Base-by-base conservation (phyloP, 352 stramenopile species). In the Phytophthora megakarya region DNA sequence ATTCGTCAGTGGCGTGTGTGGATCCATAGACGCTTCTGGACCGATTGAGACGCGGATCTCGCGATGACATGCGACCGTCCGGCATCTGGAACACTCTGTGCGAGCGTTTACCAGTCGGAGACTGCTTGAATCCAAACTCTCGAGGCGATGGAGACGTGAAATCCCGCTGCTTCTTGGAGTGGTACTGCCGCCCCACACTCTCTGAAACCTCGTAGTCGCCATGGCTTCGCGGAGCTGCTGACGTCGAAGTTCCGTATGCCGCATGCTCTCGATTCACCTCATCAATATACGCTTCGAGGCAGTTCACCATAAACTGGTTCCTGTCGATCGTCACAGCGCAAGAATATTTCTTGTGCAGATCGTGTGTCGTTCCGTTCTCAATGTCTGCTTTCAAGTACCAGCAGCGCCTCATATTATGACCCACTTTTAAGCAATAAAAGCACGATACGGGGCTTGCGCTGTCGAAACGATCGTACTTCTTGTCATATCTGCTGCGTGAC, bases 391-490 rank as follows among this genome's bases (percentile, higher is more conserved):
- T 68, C 19, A 83, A 42, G 39, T 71, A 83, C 75, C 75, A 80
- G 51, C 72, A 83, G 16, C 53, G 46, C 28, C 65, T 72, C 49
- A 80, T 68, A 37, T 69, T 51, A 37, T 83, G 75, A 3, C 72
- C 75, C 33, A 73, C 28, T 63, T 77, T 80, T 12, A 80, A 55
- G 25, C 75, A 83, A 25, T 80, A 83, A 43, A 77, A 83, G 47
- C 75, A 83, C 22, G 57, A 67, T 23, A 66, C 43, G 11, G 33
- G 53, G 7, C 74, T 61, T 11, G 37, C 53, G 49, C 38, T 62
- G 35, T 67, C 54, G 33, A 52, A 46, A 19, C 33, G 25, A n/a
- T 67, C 58, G 58, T 67, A 65, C 19, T 63, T 72, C 39, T 58
- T 61, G 4, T 65, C 58, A 35, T 64, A 72, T 40, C 54, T 50